phyloP scores from a whole-genome alignment of 768 basidiomycete genomes.

The Grammothele lineata region DNA sequence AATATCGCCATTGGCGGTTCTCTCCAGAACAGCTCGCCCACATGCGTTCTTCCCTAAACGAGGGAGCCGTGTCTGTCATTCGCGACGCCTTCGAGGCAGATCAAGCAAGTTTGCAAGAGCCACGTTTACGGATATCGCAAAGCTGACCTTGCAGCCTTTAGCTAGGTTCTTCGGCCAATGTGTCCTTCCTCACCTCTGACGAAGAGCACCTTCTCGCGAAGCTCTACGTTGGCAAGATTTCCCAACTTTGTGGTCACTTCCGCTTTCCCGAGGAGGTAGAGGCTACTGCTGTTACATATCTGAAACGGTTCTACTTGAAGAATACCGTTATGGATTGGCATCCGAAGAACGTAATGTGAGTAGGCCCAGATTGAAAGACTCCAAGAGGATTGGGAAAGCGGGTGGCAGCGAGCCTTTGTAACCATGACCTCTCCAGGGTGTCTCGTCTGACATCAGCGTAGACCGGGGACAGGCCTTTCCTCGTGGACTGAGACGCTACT shows the following conservation, averaged over 20 bases:
- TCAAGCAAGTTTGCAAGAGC: slow-evolving; percentile 47
- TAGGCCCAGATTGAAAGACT: neutral
- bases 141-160: slow-evolving; percentile 19
- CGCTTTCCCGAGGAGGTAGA: slow-evolving; percentile 90
- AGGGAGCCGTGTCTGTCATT: slow-evolving; percentile 72
- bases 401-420: no score
- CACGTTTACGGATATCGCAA: no score
- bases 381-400: no score
- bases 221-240: slow-evolving; percentile 83
- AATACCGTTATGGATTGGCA: slow-evolving; percentile 99
- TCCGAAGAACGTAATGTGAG: slow-evolving; percentile 96
- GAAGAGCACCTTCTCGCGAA: slow-evolving; percentile 90
- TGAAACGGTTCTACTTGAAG: slow-evolving; percentile 95
- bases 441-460: no score
- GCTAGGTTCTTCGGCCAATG: slow-evolving; percentile 69
- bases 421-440: no score
- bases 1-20: slow-evolving; percentile 87
- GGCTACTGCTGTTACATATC: slow-evolving; percentile 85
- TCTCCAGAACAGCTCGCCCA: slow-evolving; percentile 59
- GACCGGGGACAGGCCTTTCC: no score
- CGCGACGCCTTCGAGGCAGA: slow-evolving; percentile 73
- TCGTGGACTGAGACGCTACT: no score
- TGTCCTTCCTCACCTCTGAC: slow-evolving; percentile 70
- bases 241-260: slow-evolving; percentile 79
- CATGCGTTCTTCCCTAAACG: slow-evolving; percentile 66